A percentile compares a stretch with the other conserved stretches of the same genome.
phyloP scores from a whole-genome alignment of 2,329 filamentous ascomycete species.

The Cladosporium sp. region DNA sequence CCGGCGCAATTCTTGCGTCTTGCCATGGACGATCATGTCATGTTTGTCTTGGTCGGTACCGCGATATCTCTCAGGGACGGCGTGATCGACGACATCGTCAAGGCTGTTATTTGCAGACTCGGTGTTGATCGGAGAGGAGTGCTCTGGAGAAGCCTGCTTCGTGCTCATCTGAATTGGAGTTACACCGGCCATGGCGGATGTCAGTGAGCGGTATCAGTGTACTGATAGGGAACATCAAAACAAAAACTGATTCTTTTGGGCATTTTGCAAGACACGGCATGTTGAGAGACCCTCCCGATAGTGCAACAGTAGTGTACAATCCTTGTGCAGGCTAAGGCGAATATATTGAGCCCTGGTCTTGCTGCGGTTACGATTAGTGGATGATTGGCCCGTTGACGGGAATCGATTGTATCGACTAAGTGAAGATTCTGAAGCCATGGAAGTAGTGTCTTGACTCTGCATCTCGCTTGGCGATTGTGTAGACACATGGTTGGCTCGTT shows the following conservation, averaged over 20 bases:
- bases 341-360: no score
- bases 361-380: no score
- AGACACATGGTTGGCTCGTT: no score
- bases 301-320: no score
- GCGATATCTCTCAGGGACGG: conserved; percentile 9
- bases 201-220: no score
- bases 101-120: background rate
- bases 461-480: conserved; percentile 23
- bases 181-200: background rate
- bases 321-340: no score
- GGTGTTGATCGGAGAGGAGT: background rate
- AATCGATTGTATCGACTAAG: conserved; percentile 17
- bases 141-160: background rate
- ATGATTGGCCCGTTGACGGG: no score
- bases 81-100: background rate
- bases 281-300: no score
- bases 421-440: conserved; percentile 21
- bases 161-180: background rate
- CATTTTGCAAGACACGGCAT: no score
- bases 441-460: conserved; percentile 19
- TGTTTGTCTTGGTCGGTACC: conserved; percentile 8
- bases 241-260: no score
- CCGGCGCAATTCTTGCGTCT: conserved; percentile 10
- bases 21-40: conserved; percentile 12
- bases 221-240: no score